Percentiles rank a stretch among this genome's conserved stretches.
Conservation (phyloP, 192 early-diverging fungal species). For the Linderina pennispora region DNA sequence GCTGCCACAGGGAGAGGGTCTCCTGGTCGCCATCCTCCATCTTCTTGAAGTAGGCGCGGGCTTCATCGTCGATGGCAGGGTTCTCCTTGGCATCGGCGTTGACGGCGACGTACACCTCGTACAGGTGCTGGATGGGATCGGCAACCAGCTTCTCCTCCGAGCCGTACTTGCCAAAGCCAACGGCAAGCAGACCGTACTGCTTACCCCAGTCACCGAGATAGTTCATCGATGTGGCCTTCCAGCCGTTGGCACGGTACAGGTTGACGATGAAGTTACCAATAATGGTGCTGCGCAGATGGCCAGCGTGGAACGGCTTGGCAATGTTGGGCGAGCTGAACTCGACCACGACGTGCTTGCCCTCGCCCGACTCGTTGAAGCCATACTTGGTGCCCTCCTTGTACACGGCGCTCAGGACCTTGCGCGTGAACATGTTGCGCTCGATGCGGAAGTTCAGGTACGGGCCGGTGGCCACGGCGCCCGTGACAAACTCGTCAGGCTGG, state of each 20-base stretch:
- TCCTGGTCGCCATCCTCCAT: conserved; percentile 92
- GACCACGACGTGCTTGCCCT: conserved; percentile 74
- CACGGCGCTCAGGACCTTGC: conserved; percentile 52
- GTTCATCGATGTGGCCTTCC: conserved; percentile 90
- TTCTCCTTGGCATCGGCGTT: conserved; percentile 69
- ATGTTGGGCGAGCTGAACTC: conserved; percentile 98
- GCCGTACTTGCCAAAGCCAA: conserved; percentile 81
- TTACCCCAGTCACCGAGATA: conserved; percentile 99
- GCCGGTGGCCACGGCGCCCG: conserved; percentile 49
- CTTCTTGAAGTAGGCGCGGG: conserved; percentile 84
- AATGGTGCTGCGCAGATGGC: conserved; percentile 96
- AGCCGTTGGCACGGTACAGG: conserved; percentile 77
- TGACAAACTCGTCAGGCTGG: conserved; percentile 52
- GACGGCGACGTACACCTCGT: conserved; percentile 86
- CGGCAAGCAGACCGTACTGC: conserved; percentile 93
- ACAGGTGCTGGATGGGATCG: conserved; percentile 89
- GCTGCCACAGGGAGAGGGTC: conserved; percentile 76
- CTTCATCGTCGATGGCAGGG: conserved; percentile 67
- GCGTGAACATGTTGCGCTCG: conserved; percentile 49
- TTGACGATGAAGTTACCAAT: conserved; percentile 92
- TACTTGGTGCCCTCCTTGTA: conserved; percentile 49
- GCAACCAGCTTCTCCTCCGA: conserved; percentile 66
- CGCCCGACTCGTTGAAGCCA: conserved; percentile 59
- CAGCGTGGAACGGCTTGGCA: conserved; percentile 97
- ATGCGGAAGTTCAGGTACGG: conserved; percentile 76